Evolutionary conservation across 106 monocot genomes (phyloP), one percentile per base, ranked within the genome.

Genomic region (Narthecium ossifragum): DNA sequence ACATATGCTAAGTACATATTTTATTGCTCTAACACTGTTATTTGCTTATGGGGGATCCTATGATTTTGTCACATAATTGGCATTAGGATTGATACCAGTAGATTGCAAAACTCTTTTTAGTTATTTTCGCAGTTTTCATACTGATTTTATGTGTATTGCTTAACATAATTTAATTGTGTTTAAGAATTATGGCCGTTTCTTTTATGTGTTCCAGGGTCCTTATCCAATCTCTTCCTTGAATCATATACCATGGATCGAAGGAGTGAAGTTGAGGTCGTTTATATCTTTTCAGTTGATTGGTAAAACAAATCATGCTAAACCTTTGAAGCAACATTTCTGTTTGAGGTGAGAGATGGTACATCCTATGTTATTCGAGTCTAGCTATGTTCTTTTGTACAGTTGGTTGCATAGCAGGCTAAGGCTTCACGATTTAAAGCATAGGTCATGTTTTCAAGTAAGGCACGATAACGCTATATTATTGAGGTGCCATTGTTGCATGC

Each of bases 201-300:
- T 57, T 14, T 68, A 31, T 57, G 22, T 36, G 23, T 38, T 50
- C 6, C 34, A 73, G 73, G 73, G 28, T 61, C 45, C 70, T 31
- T 59, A 34, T 43, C 60, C 52, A 52, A 12, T 40, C 12, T n/a
- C 43, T 49, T 25, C 49, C 31, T 26, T 37, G 7, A 73, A 58
- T 17, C n/a, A 50, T 60, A 51, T 53, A 53, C 31, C 66, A 53
- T 54, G 52, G 8, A 26, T 26, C 14, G 12, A 13, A 34, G 33
- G 60, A n/a, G 37, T 39, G n/a, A 60, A 15, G 38, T 59, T 53
- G 24, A 39, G 26, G 27, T 39, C 52, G 12, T 60, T 32, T 57
- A 55, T 34, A 45, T 26, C 41, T 53, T 66, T 73, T 45, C 65
- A 73, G 31, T 60, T 66, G 30, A 41, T 58, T 53, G 50, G 53